phyloP scores from a whole-genome alignment of 169 alveolate species.

The Amoebophrya sp. region DNA sequence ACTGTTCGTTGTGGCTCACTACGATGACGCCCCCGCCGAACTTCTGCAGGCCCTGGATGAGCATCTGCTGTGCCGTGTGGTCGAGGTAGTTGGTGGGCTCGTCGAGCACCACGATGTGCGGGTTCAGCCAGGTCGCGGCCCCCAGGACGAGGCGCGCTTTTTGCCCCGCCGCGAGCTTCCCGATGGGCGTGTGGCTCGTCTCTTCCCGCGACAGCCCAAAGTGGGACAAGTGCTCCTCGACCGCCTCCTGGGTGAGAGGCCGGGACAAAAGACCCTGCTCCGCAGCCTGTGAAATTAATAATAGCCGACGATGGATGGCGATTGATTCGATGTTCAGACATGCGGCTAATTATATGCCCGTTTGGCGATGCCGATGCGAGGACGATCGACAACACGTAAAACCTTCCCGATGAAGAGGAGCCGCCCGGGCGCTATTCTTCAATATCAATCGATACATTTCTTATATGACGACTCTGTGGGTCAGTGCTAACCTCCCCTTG shows the following conservation, averaged over 20 bases:
- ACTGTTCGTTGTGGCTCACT: no score
- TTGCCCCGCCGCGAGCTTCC: constrained; percentile 12
- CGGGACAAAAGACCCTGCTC: neutral
- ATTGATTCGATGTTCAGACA: no score
- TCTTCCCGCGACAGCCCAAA: constrained; percentile 3
- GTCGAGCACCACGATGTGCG: constrained; percentile 12
- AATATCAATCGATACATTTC: no score
- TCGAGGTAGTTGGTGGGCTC: constrained; percentile 21
- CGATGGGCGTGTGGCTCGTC: neutral
- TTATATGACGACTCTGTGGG: no score
- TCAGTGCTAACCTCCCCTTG: constrained; percentile 1
- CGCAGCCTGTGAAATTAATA: no score
- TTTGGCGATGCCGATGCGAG: no score
- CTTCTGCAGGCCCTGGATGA: neutral
- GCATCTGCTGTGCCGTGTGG: neutral
- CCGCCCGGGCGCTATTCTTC: no score
- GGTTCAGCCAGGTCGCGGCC: constrained; percentile 10
- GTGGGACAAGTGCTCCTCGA: constrained; percentile 1
- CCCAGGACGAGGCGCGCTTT: neutral
- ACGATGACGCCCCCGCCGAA: constrained; percentile 9
- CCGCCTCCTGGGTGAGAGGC: neutral
- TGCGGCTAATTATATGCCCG: no score
- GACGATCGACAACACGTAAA: no score
- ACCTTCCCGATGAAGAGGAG: no score
- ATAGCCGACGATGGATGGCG: no score